Conservation (phyloP, 2,329 filamentous ascomycete species). For the Colletotrichum euphorbiae region DNA sequence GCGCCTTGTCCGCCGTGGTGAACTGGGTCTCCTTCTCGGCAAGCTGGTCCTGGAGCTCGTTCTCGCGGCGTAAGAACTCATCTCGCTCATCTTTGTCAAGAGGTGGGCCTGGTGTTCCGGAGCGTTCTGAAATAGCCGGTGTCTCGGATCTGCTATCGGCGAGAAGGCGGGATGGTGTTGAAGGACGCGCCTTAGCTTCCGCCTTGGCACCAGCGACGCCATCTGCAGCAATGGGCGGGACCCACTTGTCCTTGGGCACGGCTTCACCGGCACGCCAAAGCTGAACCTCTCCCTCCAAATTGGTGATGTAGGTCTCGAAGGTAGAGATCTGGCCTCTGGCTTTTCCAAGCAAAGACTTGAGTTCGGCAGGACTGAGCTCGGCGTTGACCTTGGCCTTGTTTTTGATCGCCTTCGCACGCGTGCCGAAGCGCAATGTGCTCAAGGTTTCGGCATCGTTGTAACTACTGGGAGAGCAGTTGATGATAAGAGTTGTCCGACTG, state of each 20-base stretch:
- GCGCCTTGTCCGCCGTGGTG: conserved; percentile 80
- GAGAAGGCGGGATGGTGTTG: conserved; percentile 62
- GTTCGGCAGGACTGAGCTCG: conserved; percentile 92
- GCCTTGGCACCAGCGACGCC: conserved; percentile 55
- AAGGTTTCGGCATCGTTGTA: conserved; percentile 98
- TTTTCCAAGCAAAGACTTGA: conserved; percentile 93
- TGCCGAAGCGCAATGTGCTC: conserved; percentile 92
- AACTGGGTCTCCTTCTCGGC: conserved; percentile 91
- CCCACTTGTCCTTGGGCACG: conserved; percentile 92
- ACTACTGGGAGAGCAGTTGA: conserved; percentile 98
- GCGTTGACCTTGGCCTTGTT: conserved; percentile 99
- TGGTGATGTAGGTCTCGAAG: conserved; percentile 88
- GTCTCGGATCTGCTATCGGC: conserved; percentile 72
- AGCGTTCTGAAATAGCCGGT: conserved; percentile 78
- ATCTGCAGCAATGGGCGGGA: conserved; percentile 70
- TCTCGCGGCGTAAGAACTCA: conserved; percentile 93
- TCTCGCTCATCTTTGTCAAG: conserved; percentile 97
- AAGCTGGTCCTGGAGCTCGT: conserved; percentile 96
- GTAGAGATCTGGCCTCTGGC: conserved; percentile 89
- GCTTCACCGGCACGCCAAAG: conserved; percentile 88
- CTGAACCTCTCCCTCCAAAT: conserved; percentile 85
- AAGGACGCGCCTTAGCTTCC: conserved; percentile 61
- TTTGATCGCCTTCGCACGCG: conserved; percentile 98
- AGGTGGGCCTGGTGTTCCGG: conserved; percentile 86
- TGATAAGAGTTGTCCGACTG: conserved; percentile 96